Percentiles rank a stretch among this genome's conserved stretches.
These are phyloP conservation scores for Puccinia horiana DNA, from an alignment of 1,284 basidiomycete species.

Conservation along the genomic window DNA sequence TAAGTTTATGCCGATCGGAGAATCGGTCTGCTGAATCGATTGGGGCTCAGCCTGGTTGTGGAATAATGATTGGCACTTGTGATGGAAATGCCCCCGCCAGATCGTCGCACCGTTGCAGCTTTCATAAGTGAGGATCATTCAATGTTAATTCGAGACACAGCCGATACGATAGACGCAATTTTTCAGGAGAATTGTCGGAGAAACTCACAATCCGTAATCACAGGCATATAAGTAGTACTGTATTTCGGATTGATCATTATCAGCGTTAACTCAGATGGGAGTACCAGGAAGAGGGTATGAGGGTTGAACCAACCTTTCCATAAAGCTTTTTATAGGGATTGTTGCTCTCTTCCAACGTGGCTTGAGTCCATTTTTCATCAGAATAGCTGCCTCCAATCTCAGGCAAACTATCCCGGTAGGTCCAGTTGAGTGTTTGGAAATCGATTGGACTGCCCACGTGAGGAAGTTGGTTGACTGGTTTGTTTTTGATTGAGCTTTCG, in stretches of 20 bases:
- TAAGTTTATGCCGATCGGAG: slow-evolving; percentile 49
- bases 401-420: slow-evolving; percentile 70
- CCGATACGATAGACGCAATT: neutral
- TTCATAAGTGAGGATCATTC: slow-evolving; percentile 53
- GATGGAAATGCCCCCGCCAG: slow-evolving; percentile 76
- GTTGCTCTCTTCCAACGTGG: slow-evolving; percentile 70
- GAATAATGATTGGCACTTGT: slow-evolving; percentile 51
- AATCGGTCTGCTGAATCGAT: neutral
- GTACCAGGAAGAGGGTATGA: neutral
- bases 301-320: slow-evolving; percentile 60
- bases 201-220: slow-evolving; percentile 74
- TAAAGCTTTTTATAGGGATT: slow-evolving; percentile 69
- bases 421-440: slow-evolving; percentile 65
- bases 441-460: slow-evolving; percentile 34
- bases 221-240: slow-evolving; percentile 73
- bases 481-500: neutral
- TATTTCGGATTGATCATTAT: slow-evolving; percentile 54
- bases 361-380: slow-evolving; percentile 68
- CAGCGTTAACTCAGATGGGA: neutral
- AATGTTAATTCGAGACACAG: neutral
- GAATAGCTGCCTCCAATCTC: slow-evolving; percentile 66
- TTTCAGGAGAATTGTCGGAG: neutral
- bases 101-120: slow-evolving; percentile 71
- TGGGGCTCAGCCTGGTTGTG: slow-evolving; percentile 4
- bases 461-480: slow-evolving; percentile 11